Conservation (phyloP, 75 land plant genomes). For the Larix kaempferi region DNA sequence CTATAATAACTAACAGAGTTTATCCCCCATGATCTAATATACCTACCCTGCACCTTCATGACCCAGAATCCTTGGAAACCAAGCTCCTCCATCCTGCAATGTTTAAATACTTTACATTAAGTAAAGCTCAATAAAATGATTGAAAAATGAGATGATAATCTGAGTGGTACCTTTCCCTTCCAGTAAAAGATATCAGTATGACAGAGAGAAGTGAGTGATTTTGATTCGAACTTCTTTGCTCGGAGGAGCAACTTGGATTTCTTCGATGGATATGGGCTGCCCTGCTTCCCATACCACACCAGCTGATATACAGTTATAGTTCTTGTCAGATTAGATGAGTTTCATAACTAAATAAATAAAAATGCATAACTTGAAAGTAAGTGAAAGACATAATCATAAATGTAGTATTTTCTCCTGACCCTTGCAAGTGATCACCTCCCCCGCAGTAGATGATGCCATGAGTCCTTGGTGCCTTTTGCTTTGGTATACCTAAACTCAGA, state of each 20-base stretch:
- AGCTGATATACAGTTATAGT: not conserved
- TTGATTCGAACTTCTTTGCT: conserved; percentile 40
- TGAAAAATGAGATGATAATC: not conserved
- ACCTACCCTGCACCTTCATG: conserved; percentile 40
- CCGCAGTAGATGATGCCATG: conserved; percentile 9
- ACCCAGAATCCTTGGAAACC: conserved; percentile 40
- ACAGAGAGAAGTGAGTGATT: conserved; percentile 35
- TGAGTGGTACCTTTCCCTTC: conserved; percentile 12
- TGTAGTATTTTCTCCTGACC: not conserved
- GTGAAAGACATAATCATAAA: not conserved
- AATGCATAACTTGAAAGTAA: not conserved
- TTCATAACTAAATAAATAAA: not conserved
- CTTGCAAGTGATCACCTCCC: not conserved
- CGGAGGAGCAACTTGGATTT: conserved; percentile 34
- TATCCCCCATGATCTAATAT: not conserved
- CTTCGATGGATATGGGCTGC: conserved; percentile 23
- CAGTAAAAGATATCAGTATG: conserved; percentile 35
- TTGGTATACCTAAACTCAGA: not conserved
- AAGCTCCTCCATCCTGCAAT: conserved; percentile 35
- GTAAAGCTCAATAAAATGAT: not conserved
- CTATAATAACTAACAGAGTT: not conserved
- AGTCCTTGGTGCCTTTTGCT: not conserved
- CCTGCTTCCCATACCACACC: conserved; percentile 14
- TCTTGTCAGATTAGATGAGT: too few relatives aligned
- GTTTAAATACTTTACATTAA: not conserved